Conservation (phyloP, 2,329 filamentous ascomycete genomes). For the Clarireedia hainanense region DNA sequence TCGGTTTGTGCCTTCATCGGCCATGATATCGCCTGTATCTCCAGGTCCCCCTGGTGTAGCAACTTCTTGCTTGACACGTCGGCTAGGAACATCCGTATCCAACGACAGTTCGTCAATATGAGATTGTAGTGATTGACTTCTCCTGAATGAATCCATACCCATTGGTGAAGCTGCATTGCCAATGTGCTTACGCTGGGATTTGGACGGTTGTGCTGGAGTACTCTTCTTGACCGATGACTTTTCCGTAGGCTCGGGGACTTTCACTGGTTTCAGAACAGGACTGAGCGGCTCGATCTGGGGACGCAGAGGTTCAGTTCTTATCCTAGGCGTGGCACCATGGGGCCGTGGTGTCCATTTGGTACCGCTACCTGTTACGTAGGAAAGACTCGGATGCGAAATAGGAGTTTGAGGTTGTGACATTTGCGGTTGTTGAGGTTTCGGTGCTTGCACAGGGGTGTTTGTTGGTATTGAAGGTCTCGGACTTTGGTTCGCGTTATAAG, state of each 20-base stretch:
- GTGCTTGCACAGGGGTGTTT: conserved; percentile 7
- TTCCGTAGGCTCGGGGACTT: conserved; percentile 27
- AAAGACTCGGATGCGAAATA: conserved; percentile 10
- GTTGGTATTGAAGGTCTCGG: conserved; percentile 12
- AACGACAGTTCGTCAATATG: conserved; percentile 41
- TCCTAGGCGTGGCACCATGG: conserved; percentile 49
- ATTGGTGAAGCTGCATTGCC: conserved; percentile 27
- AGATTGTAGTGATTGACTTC: conserved; percentile 40
- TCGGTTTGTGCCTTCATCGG: conserved; percentile 36
- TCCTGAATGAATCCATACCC: conserved; percentile 16
- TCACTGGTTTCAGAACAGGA: conserved; percentile 38
- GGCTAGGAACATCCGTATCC: conserved; percentile 35
- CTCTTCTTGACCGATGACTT: conserved; percentile 19
- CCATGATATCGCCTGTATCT: conserved; percentile 47
- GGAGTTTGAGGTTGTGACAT: conserved; percentile 24
- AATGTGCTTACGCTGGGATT: conserved; percentile 16
- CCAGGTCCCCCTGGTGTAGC: conserved; percentile 46
- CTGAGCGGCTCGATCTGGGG: conserved; percentile 53
- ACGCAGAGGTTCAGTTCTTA: conserved; percentile 35
- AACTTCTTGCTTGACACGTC: conserved; percentile 49
- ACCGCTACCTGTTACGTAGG: conserved; percentile 31
- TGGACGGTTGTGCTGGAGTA: conserved; percentile 10
- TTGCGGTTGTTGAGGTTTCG: conserved; percentile 8
- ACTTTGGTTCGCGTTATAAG: conserved; percentile 26
- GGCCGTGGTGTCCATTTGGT: conserved; percentile 52